Percentiles rank a stretch among this genome's conserved stretches.
phyloP scores from a whole-genome alignment of 2,329 filamentous ascomycete species.

The Orbilia quercus region DNA sequence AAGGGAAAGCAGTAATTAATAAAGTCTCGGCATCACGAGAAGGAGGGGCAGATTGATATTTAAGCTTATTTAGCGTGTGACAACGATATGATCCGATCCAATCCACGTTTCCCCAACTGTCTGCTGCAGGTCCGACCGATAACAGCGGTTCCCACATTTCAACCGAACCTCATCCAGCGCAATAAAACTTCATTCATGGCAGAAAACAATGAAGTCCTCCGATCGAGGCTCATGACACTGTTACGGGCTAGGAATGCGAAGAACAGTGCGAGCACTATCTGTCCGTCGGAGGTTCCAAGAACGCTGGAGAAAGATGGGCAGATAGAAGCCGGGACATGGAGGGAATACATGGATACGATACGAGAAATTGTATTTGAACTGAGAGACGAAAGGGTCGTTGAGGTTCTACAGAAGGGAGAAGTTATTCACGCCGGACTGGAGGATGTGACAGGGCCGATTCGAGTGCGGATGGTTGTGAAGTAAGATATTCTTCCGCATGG shows the following conservation, averaged over 20 bases:
- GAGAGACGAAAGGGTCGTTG: slow-evolving; percentile 33
- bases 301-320: slow-evolving; percentile 28
- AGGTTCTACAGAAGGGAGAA: slow-evolving; percentile 34
- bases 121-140: slow-evolving; percentile 21
- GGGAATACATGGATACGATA: slow-evolving; percentile 33
- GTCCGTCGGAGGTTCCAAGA: slow-evolving; percentile 32
- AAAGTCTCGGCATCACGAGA: slow-evolving; percentile 55
- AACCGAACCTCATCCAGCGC: slow-evolving; percentile 5
- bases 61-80: slow-evolving; percentile 48
- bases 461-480: slow-evolving; percentile 25
- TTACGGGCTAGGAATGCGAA: slow-evolving; percentile 17
- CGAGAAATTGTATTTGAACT: slow-evolving; percentile 29
- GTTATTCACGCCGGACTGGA: slow-evolving; percentile 12
- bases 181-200: not conserved
- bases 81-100: slow-evolving; percentile 39
- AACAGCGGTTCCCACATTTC: not conserved
- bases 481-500: not conserved
- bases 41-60: slow-evolving; percentile 5
- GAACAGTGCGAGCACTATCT: slow-evolving; percentile 29
- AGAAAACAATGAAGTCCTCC: not conserved
- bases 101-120: not conserved
- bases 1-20: slow-evolving; percentile 6
- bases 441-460: slow-evolving; percentile 35
- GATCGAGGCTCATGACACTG: slow-evolving; percentile 3
- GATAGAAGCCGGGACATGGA: slow-evolving; percentile 27